Conservation (phyloP, 495 filamentous ascomycete species). For the Hypomontagnella submonticulosa region DNA sequence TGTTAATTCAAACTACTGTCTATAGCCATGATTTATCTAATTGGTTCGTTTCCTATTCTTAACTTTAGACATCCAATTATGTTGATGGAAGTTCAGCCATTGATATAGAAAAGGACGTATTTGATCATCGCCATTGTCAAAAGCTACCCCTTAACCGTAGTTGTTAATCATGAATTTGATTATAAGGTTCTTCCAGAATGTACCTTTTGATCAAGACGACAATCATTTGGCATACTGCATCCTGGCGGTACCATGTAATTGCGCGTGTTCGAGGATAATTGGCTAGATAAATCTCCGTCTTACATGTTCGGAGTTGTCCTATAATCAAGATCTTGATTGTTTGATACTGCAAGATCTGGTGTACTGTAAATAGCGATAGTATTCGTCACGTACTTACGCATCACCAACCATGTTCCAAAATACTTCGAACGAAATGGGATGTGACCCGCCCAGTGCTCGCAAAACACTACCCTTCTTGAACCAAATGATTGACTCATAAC, state of each 20-base stretch:
- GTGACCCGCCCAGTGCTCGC: no score
- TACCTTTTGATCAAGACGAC: slow-evolving; percentile 22
- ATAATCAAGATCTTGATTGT: slow-evolving; percentile 24
- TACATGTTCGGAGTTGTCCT: slow-evolving; percentile 1
- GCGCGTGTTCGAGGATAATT: slow-evolving; percentile 17
- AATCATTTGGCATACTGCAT: slow-evolving; percentile 18
- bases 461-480: no score
- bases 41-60: slow-evolving; percentile 5
- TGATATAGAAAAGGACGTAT: slow-evolving; percentile 7
- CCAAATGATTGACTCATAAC: no score
- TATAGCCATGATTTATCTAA: not conserved
- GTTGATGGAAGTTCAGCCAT: not conserved
- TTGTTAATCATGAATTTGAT: slow-evolving; percentile 11
- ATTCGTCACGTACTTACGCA: no score
- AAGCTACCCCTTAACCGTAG: slow-evolving; percentile 1
- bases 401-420: no score
- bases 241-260: not conserved
- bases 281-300: not conserved
- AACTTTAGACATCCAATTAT: slow-evolving; percentile 15
- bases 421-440: no score
- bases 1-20: not conserved
- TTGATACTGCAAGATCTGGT: not conserved
- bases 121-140: slow-evolving; percentile 27
- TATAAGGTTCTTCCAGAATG: not conserved
- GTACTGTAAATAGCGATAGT: no score